Evolutionary conservation across 2,329 filamentous ascomycete species (phyloP).

Genomic region (Orbilia javanica): DNA sequence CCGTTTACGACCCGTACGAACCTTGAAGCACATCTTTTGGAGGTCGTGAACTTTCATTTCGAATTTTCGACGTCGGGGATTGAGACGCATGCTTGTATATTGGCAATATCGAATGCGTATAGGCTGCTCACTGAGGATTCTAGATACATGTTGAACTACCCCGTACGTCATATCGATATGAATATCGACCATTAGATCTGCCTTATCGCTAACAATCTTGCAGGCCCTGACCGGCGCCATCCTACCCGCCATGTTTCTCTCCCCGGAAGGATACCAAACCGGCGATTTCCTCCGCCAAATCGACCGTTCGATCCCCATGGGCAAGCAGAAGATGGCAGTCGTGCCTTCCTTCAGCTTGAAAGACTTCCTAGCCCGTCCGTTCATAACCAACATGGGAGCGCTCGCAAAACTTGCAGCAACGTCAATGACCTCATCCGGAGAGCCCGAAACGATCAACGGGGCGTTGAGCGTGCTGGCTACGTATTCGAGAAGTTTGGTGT

Average conservation of each 20-base stretch:
- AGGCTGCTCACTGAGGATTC: slow-evolving; percentile 48
- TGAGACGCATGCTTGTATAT: slow-evolving; percentile 49
- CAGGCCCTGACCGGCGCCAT: slow-evolving; percentile 75
- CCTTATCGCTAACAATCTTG: neutral
- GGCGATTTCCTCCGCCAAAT: slow-evolving; percentile 80
- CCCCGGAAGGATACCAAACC: slow-evolving; percentile 78
- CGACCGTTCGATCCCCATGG: slow-evolving; percentile 74
- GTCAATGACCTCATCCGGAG: slow-evolving; percentile 67
- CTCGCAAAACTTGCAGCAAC: slow-evolving; percentile 76
- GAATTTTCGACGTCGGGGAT: slow-evolving; percentile 52
- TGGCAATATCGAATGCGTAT: slow-evolving; percentile 50
- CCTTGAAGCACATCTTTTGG: slow-evolving; percentile 48
- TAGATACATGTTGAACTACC: slow-evolving; percentile 50
- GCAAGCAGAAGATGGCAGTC: slow-evolving; percentile 71
- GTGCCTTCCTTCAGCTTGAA: slow-evolving; percentile 41
- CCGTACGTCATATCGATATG: slow-evolving; percentile 12
- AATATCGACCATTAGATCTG: neutral
- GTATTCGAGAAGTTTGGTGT: slow-evolving; percentile 43
- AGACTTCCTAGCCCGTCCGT: slow-evolving; percentile 68
- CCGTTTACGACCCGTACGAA: slow-evolving; percentile 47
- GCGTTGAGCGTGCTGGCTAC: slow-evolving; percentile 43
- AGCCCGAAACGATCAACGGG: slow-evolving; percentile 67
- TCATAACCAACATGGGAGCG: slow-evolving; percentile 77
- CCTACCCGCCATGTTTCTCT: slow-evolving; percentile 76
- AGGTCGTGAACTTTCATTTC: slow-evolving; percentile 55